Evolutionary conservation across 345 rosid genomes (phyloP).

Genomic region (Populus deltoides): DNA sequence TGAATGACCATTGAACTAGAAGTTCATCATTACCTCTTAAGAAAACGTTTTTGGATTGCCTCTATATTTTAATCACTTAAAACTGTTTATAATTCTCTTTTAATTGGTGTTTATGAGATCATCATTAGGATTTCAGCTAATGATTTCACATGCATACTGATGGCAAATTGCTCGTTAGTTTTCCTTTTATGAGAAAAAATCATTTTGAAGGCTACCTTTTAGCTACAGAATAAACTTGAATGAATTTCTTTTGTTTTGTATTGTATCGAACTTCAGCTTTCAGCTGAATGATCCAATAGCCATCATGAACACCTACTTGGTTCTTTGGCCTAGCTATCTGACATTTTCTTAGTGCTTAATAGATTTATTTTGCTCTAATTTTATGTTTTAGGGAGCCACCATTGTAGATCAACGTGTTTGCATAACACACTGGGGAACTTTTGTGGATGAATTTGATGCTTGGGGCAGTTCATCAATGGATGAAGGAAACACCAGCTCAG

Average conservation of each 20-base stretch:
- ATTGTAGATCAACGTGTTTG: slow-evolving; percentile 71
- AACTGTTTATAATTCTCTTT: no score
- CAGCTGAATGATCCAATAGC: neutral
- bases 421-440: slow-evolving; percentile 57
- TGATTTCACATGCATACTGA: no score
- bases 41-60: no score
- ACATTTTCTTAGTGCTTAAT: neutral
- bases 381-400: slow-evolving; percentile 68
- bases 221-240: neutral
- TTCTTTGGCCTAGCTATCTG: neutral
- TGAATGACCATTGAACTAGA: no score
- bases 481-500: slow-evolving; percentile 29
- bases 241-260: neutral
- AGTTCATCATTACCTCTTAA: no score
- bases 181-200: no score
- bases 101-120: no score
- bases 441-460: slow-evolving; percentile 50
- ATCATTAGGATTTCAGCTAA: no score
- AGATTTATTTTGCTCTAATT: slow-evolving; percentile 6
- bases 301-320: neutral
- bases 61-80: no score
- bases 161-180: neutral
- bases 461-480: slow-evolving; percentile 42
- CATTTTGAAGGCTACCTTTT: neutral
- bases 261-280: no score